Conservation (phyloP, 2,329 filamentous ascomycete species). For the Tolypocladium tundrense region DNA sequence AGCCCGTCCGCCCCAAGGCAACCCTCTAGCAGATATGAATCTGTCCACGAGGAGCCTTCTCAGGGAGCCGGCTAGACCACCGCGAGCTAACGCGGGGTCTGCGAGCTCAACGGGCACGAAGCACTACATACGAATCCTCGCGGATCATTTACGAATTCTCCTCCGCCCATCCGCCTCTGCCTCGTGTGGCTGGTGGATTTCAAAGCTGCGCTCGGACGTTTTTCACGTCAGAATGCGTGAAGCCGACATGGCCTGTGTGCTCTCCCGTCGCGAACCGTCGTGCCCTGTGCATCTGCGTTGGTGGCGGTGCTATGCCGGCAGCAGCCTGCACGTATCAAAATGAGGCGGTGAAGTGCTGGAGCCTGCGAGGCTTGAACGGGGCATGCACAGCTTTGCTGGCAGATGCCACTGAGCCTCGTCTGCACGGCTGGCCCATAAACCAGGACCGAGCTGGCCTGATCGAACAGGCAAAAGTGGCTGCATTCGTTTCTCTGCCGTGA, state of each 20-base stretch:
- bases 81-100: not conserved
- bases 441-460: not conserved
- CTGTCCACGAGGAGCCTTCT: not conserved
- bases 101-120: conserved; percentile 4
- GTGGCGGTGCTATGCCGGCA: not conserved
- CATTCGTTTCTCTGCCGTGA: not conserved
- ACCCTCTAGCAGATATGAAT: not conserved
- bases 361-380: not conserved
- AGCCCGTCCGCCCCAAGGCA: not conserved
- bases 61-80: not conserved
- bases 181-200: not conserved
- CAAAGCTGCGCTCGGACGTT: not conserved
- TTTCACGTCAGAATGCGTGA: not conserved
- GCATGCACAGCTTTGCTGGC: not conserved
- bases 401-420: not conserved
- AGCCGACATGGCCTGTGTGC: not conserved
- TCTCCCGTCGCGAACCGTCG: not conserved
- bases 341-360: not conserved
- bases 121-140: conserved; percentile 26
- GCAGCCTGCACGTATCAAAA: not conserved
- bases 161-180: not conserved
- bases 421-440: not conserved
- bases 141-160: conserved; percentile 24
- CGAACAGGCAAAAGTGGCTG: not conserved
- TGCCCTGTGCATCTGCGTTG: not conserved